These are phyloP conservation scores for Cynara cardunculus DNA, from an alignment of 129 eudicot species.

Conservation along the genomic window DNA sequence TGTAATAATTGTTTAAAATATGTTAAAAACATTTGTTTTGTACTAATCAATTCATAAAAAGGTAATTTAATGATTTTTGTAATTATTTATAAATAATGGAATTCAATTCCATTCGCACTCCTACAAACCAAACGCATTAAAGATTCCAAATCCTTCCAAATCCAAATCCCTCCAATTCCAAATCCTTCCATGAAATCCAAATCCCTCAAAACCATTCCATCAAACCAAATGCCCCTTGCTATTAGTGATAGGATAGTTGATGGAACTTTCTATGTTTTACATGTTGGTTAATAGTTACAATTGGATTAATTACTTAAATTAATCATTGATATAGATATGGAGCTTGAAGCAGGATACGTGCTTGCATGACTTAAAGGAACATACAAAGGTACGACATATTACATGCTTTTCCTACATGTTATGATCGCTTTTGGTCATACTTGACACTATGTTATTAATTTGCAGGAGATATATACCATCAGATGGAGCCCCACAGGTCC, in stretches of 20 bases:
- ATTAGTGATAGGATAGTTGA: background rate
- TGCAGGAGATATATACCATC: constrained; percentile 86
- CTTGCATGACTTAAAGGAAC: constrained; percentile 79
- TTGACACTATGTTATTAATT: constrained; percentile 6
- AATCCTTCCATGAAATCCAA: too few species aligned
- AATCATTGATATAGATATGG: constrained; percentile 71
- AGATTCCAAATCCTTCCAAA: too few species aligned
- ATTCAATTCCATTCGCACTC: too few species aligned
- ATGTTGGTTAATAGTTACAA: background rate
- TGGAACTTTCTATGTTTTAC: background rate
- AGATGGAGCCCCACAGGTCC: constrained; percentile 97
- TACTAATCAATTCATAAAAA: too few species aligned
- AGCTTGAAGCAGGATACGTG: constrained; percentile 81
- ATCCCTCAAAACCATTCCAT: too few species aligned
- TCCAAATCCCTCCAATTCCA: too few species aligned
- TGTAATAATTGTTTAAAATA: too few species aligned
- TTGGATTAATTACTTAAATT: constrained; percentile 5
- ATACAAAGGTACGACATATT: constrained; percentile 58
- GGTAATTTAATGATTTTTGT: too few species aligned
- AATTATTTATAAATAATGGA: too few species aligned
- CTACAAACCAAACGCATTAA: too few species aligned
- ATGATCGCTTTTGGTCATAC: background rate
- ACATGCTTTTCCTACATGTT: background rate
- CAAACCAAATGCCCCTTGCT: too few species aligned
- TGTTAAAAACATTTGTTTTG: too few species aligned